A percentile compares a stretch with the other conserved stretches of the same genome.
Evolutionary conservation across 257 asterid species (phyloP).

Genomic region (Asclepias syriaca): DNA sequence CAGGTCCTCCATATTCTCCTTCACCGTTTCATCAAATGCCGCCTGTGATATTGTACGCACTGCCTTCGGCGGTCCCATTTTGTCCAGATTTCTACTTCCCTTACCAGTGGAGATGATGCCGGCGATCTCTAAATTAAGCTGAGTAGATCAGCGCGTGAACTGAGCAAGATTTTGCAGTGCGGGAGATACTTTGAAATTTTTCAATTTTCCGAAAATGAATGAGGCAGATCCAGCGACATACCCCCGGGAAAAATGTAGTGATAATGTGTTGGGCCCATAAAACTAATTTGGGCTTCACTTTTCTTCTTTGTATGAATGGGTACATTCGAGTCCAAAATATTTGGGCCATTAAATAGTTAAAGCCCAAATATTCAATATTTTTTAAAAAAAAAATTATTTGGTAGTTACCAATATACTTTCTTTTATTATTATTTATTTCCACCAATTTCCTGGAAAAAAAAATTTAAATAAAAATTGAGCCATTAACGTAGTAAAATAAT

Average conservation of each 20-base stretch:
- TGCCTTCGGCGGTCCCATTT: slow-evolving; percentile 55
- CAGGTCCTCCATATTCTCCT: slow-evolving; percentile 81
- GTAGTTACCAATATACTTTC: too few species aligned
- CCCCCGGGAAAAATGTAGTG: too few species aligned
- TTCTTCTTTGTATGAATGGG: neutral
- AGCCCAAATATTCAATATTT: too few species aligned
- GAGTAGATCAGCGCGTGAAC: neutral
- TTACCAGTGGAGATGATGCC: neutral
- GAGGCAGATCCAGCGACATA: neutral
- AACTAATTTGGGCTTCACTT: neutral
- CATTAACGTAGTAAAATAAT: too few species aligned
- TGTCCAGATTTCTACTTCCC: slow-evolving; percentile 21
- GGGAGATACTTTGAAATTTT: slow-evolving; percentile 1
- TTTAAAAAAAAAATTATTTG: too few species aligned
- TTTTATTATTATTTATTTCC: too few species aligned
- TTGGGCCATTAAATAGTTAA: neutral
- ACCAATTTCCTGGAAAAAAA: too few species aligned
- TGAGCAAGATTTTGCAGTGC: neutral
- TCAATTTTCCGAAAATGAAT: neutral
- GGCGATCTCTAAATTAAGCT: neutral
- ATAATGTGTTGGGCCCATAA: too few species aligned
- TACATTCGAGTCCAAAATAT: neutral
- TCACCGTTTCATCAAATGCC: slow-evolving; percentile 91
- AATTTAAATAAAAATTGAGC: too few species aligned
- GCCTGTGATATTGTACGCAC: slow-evolving; percentile 72